Conservation (phyloP, 2,329 filamentous ascomycete species). For the Aspergillus japonicus region DNA sequence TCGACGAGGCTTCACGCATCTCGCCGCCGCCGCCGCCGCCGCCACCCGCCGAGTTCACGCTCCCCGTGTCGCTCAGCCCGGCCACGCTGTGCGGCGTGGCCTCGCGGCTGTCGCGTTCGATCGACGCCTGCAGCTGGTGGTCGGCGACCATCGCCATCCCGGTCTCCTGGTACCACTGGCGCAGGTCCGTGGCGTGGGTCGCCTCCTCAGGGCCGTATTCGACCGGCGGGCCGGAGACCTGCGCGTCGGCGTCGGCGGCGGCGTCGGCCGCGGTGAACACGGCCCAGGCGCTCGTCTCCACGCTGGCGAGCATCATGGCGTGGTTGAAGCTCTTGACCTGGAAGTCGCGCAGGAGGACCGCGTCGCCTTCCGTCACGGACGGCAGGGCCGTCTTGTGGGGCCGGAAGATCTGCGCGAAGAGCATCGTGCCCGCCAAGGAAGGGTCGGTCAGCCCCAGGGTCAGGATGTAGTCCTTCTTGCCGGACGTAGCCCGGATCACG, state of each 20-base stretch:
- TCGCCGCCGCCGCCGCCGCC: constrained; percentile 13
- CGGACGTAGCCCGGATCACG: constrained; percentile 35
- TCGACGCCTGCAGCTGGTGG: constrained; percentile 35
- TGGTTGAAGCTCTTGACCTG: constrained; percentile 44
- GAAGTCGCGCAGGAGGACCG: constrained; percentile 48
- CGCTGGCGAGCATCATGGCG: constrained; percentile 43
- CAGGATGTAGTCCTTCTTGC: constrained; percentile 41
- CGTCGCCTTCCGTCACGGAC: constrained; percentile 37
- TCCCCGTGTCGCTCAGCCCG: constrained; percentile 34
- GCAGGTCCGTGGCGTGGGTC: constrained; percentile 34
- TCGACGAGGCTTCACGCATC: constrained; percentile 17
- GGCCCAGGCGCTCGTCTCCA: constrained; percentile 47
- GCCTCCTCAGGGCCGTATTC: constrained; percentile 42
- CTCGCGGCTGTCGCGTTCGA: constrained; percentile 30
- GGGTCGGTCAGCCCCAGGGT: constrained; percentile 46
- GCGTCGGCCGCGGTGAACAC: constrained; percentile 39
- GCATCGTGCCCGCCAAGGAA: constrained; percentile 40
- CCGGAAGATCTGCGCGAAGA: constrained; percentile 45
- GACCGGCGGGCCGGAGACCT: constrained; percentile 39
- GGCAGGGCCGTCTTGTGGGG: constrained; percentile 42
- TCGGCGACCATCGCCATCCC: constrained; percentile 38
- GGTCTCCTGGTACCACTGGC: constrained; percentile 42
- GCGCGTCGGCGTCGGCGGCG: constrained; percentile 28
- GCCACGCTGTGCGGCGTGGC: constrained; percentile 26
- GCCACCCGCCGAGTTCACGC: constrained; percentile 24